Evolutionary conservation across 2,329 filamentous ascomycete genomes (phyloP).

Genomic region (Aspergillus caelatus): DNA sequence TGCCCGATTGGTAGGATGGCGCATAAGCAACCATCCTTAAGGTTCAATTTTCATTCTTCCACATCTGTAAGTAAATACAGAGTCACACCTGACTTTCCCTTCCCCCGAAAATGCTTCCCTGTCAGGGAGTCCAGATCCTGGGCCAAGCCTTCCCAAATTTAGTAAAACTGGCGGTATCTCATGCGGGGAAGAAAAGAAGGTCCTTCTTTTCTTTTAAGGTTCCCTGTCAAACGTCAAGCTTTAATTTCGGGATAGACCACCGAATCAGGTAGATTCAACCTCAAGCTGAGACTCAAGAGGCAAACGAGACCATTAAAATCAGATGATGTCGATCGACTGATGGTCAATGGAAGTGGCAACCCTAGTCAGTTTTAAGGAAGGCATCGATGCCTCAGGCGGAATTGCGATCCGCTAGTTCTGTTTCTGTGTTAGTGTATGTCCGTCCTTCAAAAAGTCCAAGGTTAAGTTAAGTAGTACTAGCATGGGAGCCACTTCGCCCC

Average conservation of each 20-base stretch:
- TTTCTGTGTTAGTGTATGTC: no score
- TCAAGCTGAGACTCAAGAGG: background rate
- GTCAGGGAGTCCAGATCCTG: background rate
- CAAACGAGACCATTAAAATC: background rate
- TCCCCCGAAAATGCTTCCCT: background rate
- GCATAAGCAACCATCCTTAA: background rate
- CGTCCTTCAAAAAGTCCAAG: no score
- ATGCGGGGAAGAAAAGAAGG: background rate
- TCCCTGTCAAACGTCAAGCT: background rate
- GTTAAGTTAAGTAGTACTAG: no score
- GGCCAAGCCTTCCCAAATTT: background rate
- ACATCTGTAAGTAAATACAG: no score
- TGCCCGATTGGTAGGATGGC: background rate
- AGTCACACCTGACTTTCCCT: background rate
- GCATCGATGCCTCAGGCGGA: background rate
- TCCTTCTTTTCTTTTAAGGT: background rate
- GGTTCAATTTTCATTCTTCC: no score
- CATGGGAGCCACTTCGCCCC: no score
- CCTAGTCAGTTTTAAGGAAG: background rate
- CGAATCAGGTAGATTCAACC: background rate
- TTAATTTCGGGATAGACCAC: background rate
- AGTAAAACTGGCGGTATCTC: background rate
- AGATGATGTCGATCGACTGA: background rate
- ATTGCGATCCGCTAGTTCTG: background rate
- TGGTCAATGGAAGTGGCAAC: background rate